A percentile compares a stretch with the other conserved stretches of the same genome.
Evolutionary conservation across 2,329 filamentous ascomycete genomes (phyloP).

Genomic region (Fusarium buxicola): DNA sequence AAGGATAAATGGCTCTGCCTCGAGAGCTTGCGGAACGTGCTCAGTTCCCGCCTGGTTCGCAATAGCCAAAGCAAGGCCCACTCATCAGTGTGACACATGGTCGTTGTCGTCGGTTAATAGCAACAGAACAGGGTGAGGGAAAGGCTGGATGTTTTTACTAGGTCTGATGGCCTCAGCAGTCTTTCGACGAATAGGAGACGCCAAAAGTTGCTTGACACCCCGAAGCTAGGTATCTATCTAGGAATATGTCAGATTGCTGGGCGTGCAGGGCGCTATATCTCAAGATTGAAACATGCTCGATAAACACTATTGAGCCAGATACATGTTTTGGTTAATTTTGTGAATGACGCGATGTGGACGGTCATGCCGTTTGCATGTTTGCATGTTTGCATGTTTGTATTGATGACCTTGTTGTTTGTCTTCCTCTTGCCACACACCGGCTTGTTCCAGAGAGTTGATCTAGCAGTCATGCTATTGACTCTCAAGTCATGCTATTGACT

Average conservation of each 20-base stretch:
- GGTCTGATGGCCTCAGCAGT: background rate
- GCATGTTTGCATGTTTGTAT: background rate
- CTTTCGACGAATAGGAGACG: background rate
- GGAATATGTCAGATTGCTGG: slow-evolving; percentile 4
- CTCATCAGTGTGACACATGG: background rate
- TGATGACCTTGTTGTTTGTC: background rate
- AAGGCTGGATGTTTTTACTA: too few species aligned
- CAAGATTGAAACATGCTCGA: slow-evolving; percentile 15
- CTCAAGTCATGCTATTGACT: too few species aligned
- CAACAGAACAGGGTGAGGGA: too few species aligned
- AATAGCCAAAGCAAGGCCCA: background rate
- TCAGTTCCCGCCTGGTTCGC: background rate
- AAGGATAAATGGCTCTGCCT: background rate
- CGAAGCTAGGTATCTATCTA: slow-evolving; percentile 7
- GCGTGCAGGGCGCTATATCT: slow-evolving; percentile 16
- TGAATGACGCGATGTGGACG: background rate
- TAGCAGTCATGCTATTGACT: too few species aligned
- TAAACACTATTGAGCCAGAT: background rate
- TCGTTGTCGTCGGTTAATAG: background rate
- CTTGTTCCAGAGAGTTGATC: background rate
- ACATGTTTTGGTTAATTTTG: background rate
- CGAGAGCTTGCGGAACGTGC: background rate
- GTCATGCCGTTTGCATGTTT: background rate
- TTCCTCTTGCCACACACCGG: background rate
- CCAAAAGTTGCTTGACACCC: slow-evolving; percentile 1